Conservation (phyloP, 108 stramenopile species). For the Pseudonitzschia delicatissima region DNA sequence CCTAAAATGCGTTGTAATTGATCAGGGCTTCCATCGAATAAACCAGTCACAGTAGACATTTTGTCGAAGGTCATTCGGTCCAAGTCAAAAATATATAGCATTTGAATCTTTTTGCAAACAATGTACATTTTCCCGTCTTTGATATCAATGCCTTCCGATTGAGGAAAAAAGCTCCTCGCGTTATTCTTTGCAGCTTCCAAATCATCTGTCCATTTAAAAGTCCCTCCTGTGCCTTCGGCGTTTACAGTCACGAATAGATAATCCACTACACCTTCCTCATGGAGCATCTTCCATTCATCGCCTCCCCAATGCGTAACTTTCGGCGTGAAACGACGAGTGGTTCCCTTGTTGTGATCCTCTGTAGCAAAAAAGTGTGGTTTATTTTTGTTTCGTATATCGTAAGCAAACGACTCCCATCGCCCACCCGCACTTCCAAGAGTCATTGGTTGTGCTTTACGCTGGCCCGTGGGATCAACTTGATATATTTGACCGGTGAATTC, state of each 20-base stretch:
- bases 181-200: slow-evolving; percentile 19
- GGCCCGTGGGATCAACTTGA: slow-evolving; percentile 62
- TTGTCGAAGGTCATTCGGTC: slow-evolving; percentile 30
- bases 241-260: slow-evolving; percentile 36
- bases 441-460: slow-evolving; percentile 27
- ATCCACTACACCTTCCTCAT: slow-evolving; percentile 36
- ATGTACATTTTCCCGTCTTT: slow-evolving; percentile 34
- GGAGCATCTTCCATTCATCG: slow-evolving; percentile 40
- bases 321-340: slow-evolving; percentile 43
- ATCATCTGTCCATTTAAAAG: slow-evolving; percentile 38
- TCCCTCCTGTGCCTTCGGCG: slow-evolving; percentile 20
- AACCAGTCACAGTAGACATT: slow-evolving; percentile 31
- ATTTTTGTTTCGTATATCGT: slow-evolving; percentile 37
- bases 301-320: slow-evolving; percentile 6
- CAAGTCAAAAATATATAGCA: slow-evolving; percentile 44
- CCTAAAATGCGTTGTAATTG: slow-evolving; percentile 42
- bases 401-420: slow-evolving; percentile 52
- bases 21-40: slow-evolving; percentile 57
- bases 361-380: slow-evolving; percentile 47
- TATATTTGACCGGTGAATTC: slow-evolving; percentile 41
- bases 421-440: slow-evolving; percentile 45
- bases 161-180: slow-evolving; percentile 29
- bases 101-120: slow-evolving; percentile 35
- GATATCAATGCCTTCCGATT: slow-evolving; percentile 54
- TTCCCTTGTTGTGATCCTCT: slow-evolving; percentile 45